Conservation (phyloP, 306 rosid genomes). For the Pueraria montana region DNA sequence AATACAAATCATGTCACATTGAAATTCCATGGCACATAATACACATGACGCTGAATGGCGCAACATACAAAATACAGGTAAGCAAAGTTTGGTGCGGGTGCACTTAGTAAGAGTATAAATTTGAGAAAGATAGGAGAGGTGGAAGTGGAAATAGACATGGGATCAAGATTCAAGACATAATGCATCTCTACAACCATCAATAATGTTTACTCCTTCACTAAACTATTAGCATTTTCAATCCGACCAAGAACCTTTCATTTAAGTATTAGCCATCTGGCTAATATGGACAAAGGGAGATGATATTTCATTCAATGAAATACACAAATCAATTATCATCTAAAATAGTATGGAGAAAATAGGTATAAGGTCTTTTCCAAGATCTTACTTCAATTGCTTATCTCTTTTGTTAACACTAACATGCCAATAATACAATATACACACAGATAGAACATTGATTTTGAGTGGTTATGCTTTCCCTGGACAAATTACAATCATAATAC, state of each 20-base stretch:
- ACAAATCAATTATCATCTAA: background rate
- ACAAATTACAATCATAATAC: constrained; percentile 26
- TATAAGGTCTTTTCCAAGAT: background rate
- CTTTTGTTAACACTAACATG: background rate
- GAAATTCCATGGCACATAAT: constrained; percentile 21
- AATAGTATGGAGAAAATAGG: constrained; percentile 11
- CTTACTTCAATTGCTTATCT: background rate
- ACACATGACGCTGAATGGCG: background rate
- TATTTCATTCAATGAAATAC: background rate
- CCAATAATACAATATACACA: constrained; percentile 16
- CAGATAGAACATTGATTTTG: background rate
- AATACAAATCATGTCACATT: constrained; percentile 30
- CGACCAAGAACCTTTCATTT: background rate
- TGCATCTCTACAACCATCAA: constrained; percentile 33
- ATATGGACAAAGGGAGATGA: constrained; percentile 19
- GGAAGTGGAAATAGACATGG: background rate
- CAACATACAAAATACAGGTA: background rate
- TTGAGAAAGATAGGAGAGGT: background rate
- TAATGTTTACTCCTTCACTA: background rate
- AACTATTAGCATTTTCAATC: constrained; percentile 5
- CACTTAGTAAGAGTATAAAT: background rate
- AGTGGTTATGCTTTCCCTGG: constrained; percentile 18
- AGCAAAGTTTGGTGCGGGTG: background rate
- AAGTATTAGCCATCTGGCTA: background rate
- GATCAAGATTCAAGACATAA: constrained; percentile 4